Evolutionary conservation across 1,284 basidiomycete species (phyloP), one percentile per base, ranked within the genome.

Genomic region (Rhodotorula mucilaginosa): DNA sequence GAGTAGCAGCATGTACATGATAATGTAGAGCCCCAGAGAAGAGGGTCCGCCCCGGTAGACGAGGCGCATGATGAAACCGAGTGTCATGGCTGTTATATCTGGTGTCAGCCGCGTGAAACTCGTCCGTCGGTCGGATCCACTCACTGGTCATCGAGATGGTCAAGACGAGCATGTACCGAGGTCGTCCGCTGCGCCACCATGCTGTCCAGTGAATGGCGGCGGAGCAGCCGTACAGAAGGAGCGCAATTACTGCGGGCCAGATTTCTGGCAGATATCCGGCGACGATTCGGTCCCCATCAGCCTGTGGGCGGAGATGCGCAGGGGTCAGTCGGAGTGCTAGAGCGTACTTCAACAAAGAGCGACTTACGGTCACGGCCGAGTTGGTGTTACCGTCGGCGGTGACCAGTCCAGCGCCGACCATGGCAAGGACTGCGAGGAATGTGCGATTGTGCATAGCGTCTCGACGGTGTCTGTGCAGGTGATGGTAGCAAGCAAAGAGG

Each of bases 131-230:
- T 6, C 3, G 8, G 23, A 16, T n/a, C 23, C 4, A 34, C 72
- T 46, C 21, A 75, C 75, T 63, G 19, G 62, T 64, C 67, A 74
- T 72, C 0, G 69, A 68, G 48, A 77, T 74, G 19, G 70, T 61
- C 7, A 77, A 46, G 2, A 58, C 60, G 5, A 77, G 62, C 74
- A 76, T 70, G 67, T 72, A 77, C 2, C 18, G 51, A 16, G 70
- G 66, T 48, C 58, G 57, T 1, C 67, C 61, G 29, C 59, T 71
- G 2, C 67, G 34, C 34, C 44, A 65, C 67, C 67, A 76, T 29
- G 69, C 61, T 16, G 52, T 18, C 74, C 75, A 76, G 5, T 68
- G 66, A 0, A 65, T 54, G 13, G 31, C 18, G 3, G 48, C 49
- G 1, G 71, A 69, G 8, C 51, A 10, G 10, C 65, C 71, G 52